A percentile compares a stretch with the other conserved stretches of the same genome.
Conservation (phyloP, 73 alveolate genomes). For the Uronychia binucleata region DNA sequence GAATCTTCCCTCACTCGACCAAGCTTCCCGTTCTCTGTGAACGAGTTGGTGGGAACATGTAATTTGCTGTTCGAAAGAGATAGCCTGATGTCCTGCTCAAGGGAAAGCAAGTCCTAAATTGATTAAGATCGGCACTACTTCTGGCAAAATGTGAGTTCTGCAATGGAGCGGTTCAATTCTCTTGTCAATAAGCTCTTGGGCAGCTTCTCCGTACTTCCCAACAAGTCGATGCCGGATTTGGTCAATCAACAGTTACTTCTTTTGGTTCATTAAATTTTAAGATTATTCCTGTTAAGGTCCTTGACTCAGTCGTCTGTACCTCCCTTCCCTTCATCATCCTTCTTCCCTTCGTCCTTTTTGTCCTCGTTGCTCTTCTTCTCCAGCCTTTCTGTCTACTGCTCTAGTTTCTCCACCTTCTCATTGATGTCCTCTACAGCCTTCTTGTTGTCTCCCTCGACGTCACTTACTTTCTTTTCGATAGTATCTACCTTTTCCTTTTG, state of each 20-base stretch:
- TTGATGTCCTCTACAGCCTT: background rate
- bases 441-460: background rate
- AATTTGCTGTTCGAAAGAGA: too few relatives aligned
- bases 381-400: background rate
- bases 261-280: background rate
- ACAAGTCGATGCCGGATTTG: background rate
- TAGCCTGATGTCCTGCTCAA: too few relatives aligned
- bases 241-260: background rate
- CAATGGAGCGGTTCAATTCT: too few relatives aligned
- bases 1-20: too few relatives aligned
- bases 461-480: background rate
- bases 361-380: conserved; percentile 1
- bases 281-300: background rate
- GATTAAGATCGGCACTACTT: too few relatives aligned
- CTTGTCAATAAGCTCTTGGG: background rate
- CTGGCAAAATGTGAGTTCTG: background rate
- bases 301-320: background rate
- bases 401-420: background rate
- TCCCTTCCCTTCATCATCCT: background rate
- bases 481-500: conserved; percentile 10
- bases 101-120: too few relatives aligned
- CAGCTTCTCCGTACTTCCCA: background rate
- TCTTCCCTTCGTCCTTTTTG: background rate
- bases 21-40: too few relatives aligned
- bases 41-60: too few relatives aligned